phyloP scores from a whole-genome alignment of 768 basidiomycete species.

The Amanita subjunquillea region DNA sequence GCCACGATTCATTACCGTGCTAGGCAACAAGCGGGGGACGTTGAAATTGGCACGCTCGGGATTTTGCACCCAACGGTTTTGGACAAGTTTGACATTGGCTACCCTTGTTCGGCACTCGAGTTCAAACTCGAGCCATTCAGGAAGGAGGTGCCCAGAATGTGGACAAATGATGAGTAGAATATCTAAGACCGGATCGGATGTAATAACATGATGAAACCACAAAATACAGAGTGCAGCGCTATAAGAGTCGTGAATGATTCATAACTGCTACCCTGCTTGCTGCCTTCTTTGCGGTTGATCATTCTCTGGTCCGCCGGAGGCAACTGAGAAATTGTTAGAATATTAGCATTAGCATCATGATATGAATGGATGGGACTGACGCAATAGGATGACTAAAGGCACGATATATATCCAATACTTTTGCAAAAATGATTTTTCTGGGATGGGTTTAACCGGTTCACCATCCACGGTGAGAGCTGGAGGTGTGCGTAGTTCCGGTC shows the following conservation, averaged over 20 bases:
- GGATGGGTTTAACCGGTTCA: constrained; percentile 43
- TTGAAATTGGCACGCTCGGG: constrained; percentile 80
- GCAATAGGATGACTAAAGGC: constrained; percentile 42
- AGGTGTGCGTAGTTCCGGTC: constrained; percentile 59
- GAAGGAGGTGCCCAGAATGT: constrained; percentile 50
- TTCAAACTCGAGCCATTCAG: constrained; percentile 94
- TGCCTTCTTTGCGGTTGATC: constrained; percentile 15
- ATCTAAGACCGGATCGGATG: neutral
- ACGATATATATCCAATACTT: constrained; percentile 88
- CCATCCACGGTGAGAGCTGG: constrained; percentile 61
- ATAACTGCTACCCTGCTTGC: neutral
- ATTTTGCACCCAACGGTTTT: constrained; percentile 90
- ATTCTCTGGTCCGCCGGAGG: constrained; percentile 29
- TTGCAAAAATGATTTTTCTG: constrained; percentile 74
- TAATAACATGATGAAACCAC: neutral
- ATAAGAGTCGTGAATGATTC: neutral
- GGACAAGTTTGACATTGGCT: constrained; percentile 86
- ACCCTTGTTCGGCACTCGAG: constrained; percentile 92
- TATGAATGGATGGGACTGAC: constrained; percentile 28
- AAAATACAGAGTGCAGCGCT: too few relatives aligned
- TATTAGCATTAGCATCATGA: neutral
- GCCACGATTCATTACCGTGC: constrained; percentile 86
- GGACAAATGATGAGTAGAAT: constrained; percentile 41
- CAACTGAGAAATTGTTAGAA: constrained; percentile 16
- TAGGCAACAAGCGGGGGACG: constrained; percentile 40